phyloP scores from a whole-genome alignment of 345 rosid genomes.

The Eucalyptus erythrocorys region DNA sequence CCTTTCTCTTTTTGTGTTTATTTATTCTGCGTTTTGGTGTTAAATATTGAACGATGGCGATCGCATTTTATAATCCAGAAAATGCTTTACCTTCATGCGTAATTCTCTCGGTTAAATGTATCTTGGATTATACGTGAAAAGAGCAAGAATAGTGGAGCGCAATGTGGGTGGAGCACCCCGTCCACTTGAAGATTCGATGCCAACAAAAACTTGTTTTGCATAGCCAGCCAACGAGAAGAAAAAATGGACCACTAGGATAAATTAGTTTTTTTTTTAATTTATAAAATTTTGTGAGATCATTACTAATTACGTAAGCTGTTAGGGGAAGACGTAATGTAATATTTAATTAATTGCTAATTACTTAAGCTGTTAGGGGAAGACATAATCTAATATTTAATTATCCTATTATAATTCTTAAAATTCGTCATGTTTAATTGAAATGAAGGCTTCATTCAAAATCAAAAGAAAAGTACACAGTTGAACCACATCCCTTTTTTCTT shows the following conservation, averaged over 20 bases:
- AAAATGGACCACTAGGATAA: neutral
- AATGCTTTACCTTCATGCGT: neutral
- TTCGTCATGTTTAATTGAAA: neutral
- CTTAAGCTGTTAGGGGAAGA: accelerated
- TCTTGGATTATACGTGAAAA: neutral
- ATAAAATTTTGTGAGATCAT: too few species aligned
- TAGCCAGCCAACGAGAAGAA: neutral
- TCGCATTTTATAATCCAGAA: neutral
- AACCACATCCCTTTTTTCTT: neutral
- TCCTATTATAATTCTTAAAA: neutral
- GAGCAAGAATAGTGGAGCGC: neutral
- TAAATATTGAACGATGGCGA: neutral
- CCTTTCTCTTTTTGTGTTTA: neutral
- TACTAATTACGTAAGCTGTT: accelerated
- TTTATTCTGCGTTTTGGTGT: neutral
- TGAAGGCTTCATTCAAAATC: neutral
- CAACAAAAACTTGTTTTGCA: neutral
- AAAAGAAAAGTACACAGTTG: accelerated
- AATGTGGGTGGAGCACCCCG: neutral
- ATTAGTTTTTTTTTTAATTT: neutral
- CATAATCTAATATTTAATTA: neutral
- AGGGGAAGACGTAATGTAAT: accelerated
- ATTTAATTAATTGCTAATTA: neutral
- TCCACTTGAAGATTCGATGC: neutral
- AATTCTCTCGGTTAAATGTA: neutral